phyloP scores from a whole-genome alignment of 2,329 filamentous ascomycete genomes.

The Dothideomycetes sp. region DNA sequence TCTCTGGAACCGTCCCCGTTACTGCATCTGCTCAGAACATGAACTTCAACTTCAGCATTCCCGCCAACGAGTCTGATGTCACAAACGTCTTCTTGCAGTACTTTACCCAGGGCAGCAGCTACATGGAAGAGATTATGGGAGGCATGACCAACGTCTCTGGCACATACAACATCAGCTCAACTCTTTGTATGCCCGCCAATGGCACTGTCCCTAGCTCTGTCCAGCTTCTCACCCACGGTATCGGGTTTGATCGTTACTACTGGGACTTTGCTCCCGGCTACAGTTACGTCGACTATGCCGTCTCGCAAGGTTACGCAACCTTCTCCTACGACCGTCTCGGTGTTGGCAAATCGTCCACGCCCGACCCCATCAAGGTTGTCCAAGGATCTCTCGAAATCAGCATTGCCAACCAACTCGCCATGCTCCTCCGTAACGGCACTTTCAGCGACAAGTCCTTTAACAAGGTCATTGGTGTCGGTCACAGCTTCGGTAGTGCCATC shows the following conservation, averaged over 20 bases:
- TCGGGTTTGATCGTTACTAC: conserved; percentile 29
- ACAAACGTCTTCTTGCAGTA: conserved; percentile 21
- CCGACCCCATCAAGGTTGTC: conserved; percentile 31
- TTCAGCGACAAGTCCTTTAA: conserved; percentile 24
- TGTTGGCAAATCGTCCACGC: conserved; percentile 29
- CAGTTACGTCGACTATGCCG: conserved; percentile 34
- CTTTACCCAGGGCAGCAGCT: conserved; percentile 15
- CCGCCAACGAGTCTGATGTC: conserved; percentile 21
- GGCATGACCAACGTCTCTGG: conserved; percentile 15
- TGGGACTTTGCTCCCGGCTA: conserved; percentile 31
- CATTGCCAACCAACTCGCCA: conserved; percentile 28
- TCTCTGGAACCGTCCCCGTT: conserved; percentile 22
- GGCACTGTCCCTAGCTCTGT: conserved; percentile 20
- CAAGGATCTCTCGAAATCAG: conserved; percentile 31
- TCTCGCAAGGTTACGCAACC: conserved; percentile 30
- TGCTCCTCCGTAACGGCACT: conserved; percentile 22
- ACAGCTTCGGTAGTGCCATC: conserved; percentile 23
- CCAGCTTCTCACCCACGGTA: conserved; percentile 34
- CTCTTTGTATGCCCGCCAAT: conserved; percentile 21
- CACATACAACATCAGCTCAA: conserved; percentile 17
- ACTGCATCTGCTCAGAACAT: conserved; percentile 21
- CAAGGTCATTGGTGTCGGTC: conserved; percentile 32
- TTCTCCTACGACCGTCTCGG: conserved; percentile 37
- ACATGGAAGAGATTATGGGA: conserved; percentile 14
- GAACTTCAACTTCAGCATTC: conserved; percentile 21